Evolutionary conservation across 768 basidiomycete species (phyloP), one percentile per base, ranked within the genome.

Genomic region (Tephrocybe sp.): DNA sequence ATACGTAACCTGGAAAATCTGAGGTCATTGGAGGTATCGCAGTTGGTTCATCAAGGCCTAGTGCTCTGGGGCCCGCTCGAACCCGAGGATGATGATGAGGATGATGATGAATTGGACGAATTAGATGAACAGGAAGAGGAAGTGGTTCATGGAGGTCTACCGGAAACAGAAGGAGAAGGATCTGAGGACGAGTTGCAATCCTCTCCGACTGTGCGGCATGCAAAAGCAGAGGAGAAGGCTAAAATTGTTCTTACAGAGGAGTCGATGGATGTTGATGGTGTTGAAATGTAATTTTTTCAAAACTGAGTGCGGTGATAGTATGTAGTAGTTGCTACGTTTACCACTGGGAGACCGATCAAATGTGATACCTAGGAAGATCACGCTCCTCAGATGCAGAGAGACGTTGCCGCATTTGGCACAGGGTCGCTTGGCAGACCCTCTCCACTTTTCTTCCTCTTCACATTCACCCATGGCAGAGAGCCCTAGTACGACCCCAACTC

Each of bases 21-120:
- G 11, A 63, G 73, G 49, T 80, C 82, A 24, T 66, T 48, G 1
- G 59, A 70, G 49, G 68, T 82, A 23, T 79, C 83, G 34, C 61
- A 70, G 44, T 63, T 77, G 61, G 66, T 74, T 22, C 65, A 69
- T 38, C 61, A 70, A 5, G 83, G 82, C 8, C 54, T 86, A 50
- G 71, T 74, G 19, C 64, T 86, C 10, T 82, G 77, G 76, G 66
- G 63, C 31, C 52, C 31, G 10, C 52, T 57, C n/a, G 55, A 31
- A 45, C 29, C 42, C 37, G 53, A 55, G 23, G 43, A 53, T 12
- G 54, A 48, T 6, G 29, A 30, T 6, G 29, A 36, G 34, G 34
- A 36, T 5, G 34, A 36, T n/a, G n/a, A n/a, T n/a, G n/a, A n/a
- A n/a, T n/a, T n/a, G n/a, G n/a, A n/a, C n/a, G n/a, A n/a, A n/a